A percentile compares a stretch with the other conserved stretches of the same genome.
Evolutionary conservation across 2,329 filamentous ascomycete genomes (phyloP).

Genomic region (Aaosphaeria arxii): DNA sequence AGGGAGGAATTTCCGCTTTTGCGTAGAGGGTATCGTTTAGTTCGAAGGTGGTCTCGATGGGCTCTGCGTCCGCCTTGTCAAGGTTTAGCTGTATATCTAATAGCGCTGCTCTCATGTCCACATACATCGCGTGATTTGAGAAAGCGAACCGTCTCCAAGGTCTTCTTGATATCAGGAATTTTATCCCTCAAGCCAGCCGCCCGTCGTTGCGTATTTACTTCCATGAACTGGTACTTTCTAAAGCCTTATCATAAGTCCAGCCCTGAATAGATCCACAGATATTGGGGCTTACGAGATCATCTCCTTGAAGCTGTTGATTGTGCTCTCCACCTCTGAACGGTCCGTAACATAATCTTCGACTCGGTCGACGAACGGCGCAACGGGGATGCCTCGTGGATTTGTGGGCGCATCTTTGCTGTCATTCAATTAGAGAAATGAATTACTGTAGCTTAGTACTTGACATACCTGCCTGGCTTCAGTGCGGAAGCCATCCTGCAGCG

Average conservation of each 20-base stretch:
- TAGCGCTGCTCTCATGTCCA: neutral
- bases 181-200: conserved; percentile 84
- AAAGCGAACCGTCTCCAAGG: conserved; percentile 85
- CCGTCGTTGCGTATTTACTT: conserved; percentile 83
- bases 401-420: conserved; percentile 51
- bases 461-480: conserved; percentile 21
- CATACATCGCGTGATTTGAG: conserved; percentile 71
- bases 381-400: conserved; percentile 80
- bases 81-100: no score
- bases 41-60: conserved; percentile 90
- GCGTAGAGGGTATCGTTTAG: conserved; percentile 94
- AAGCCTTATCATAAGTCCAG: neutral
- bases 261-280: neutral
- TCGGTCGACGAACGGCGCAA: conserved; percentile 81
- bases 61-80: conserved; percentile 51
- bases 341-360: conserved; percentile 84
- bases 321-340: conserved; percentile 74
- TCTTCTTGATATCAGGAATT: conserved; percentile 96
- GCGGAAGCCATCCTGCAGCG: conserved; percentile 25
- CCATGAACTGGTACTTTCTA: conserved; percentile 99
- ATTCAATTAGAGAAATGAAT: conserved; percentile 5
- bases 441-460: neutral
- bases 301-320: conserved; percentile 81
- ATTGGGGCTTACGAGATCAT: conserved; percentile 75
- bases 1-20: conserved; percentile 76